Evolutionary conservation across 1,139 yeast species (phyloP), one percentile per base, ranked within the genome.

Genomic region (Blastobotrys niveus): DNA sequence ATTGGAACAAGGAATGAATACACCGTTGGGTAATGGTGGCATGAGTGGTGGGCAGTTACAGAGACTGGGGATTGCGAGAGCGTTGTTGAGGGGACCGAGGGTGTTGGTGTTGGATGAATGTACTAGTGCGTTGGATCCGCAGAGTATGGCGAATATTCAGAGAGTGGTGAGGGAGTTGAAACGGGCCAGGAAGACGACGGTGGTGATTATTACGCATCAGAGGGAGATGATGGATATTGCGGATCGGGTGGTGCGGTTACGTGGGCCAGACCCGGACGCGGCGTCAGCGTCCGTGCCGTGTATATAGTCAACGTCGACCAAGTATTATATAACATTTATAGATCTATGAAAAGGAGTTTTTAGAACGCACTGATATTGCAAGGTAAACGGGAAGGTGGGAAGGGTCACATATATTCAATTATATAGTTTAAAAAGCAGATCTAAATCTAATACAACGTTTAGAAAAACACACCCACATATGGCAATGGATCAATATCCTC

Each of bases 401-500:
- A n/a, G n/a, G n/a, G n/a, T n/a, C n/a, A n/a, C n/a, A n/a, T n/a
- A n/a, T n/a, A n/a, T n/a, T n/a, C n/a, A n/a, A n/a, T n/a, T n/a
- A n/a, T n/a, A n/a, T n/a, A n/a, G n/a, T n/a, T n/a, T n/a, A n/a
- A n/a, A n/a, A n/a, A n/a, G n/a, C n/a, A n/a, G n/a, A n/a, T n/a
- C n/a, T n/a, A n/a, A n/a, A n/a, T n/a, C n/a, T n/a, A n/a, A n/a
- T n/a, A n/a, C n/a, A n/a, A n/a, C n/a, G n/a, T 5, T 22, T 50
- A 55, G 38, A 58, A 27, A 42, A 58, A 61, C 14, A 60, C 48
- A 31, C 62, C 78, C 48, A 88, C 77, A 62, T 78, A 87, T 33
- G 98, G 98, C 52, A 88, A 87, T n/a, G 62, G 68, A 59, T 89
- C 98, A 21, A 88, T 96, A 63, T 93, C 98, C 62, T 91, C 96